Conservation (phyloP, 2,329 filamentous ascomycete species). For the Penicillium sp. region DNA sequence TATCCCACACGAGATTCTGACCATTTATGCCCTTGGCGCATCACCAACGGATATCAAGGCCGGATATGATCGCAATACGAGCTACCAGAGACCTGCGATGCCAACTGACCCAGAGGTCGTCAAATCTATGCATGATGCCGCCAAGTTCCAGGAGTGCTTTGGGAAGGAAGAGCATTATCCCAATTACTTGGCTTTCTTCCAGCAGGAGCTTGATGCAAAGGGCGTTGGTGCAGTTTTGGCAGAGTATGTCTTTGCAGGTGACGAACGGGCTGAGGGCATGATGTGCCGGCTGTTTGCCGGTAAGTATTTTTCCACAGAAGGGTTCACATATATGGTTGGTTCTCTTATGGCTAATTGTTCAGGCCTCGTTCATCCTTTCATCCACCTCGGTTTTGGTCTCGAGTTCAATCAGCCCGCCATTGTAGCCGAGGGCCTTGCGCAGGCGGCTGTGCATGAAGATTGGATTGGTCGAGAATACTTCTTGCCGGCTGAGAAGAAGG, state of each 20-base stretch:
- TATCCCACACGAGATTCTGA: slow-evolving; percentile 72
- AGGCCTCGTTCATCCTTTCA: slow-evolving; percentile 73
- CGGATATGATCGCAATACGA: slow-evolving; percentile 61
- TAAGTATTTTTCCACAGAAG: slow-evolving; percentile 26
- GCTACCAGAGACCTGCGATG: slow-evolving; percentile 60
- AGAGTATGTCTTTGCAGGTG: slow-evolving; percentile 65
- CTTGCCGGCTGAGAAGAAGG: slow-evolving; percentile 33
- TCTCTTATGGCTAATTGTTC: neutral
- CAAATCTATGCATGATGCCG: slow-evolving; percentile 55
- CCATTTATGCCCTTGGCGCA: slow-evolving; percentile 72
- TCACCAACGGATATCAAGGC: slow-evolving; percentile 55
- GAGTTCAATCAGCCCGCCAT: slow-evolving; percentile 80
- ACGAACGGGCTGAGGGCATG: slow-evolving; percentile 64
- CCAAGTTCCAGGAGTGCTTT: slow-evolving; percentile 56
- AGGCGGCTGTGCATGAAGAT: slow-evolving; percentile 65
- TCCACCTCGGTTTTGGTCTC: slow-evolving; percentile 79
- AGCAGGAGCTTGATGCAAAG: slow-evolving; percentile 63
- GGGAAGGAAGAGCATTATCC: slow-evolving; percentile 64
- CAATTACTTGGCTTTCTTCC: slow-evolving; percentile 74
- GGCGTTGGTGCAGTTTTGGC: slow-evolving; percentile 61
- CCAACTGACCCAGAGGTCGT: slow-evolving; percentile 51
- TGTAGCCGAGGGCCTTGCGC: slow-evolving; percentile 73
- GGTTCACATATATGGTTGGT: slow-evolving; percentile 1
- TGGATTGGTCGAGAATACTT: slow-evolving; percentile 55
- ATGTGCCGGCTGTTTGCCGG: slow-evolving; percentile 64